Percentiles rank a stretch among this genome's conserved stretches.
phyloP scores from a whole-genome alignment of 1,139 yeast species.

The Candida tunisiensis region DNA sequence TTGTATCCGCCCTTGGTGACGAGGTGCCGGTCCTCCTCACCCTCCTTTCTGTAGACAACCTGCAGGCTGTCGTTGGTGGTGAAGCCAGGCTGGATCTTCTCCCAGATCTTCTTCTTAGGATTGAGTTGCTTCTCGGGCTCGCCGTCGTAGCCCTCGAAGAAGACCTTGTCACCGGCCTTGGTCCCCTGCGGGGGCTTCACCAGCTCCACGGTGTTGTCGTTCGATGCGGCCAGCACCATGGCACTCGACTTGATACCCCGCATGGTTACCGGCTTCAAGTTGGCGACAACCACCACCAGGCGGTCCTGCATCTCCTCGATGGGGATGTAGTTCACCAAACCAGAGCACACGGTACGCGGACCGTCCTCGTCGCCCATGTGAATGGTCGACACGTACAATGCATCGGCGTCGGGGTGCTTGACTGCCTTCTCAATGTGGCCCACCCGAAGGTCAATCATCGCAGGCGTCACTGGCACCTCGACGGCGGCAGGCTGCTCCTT shows the following conservation, averaged over 20 bases:
- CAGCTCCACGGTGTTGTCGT: conserved; percentile 59
- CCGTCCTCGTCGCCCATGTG: conserved; percentile 94
- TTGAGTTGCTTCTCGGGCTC: conserved; percentile 81
- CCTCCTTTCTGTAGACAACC: conserved; percentile 61
- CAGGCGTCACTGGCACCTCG: conserved; percentile 56
- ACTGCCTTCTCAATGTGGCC: conserved; percentile 95
- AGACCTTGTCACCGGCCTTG: conserved; percentile 89
- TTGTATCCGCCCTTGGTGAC: conserved; percentile 61
- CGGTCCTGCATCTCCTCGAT: conserved; percentile 74
- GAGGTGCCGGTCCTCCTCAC: conserved; percentile 63
- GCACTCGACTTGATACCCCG: conserved; percentile 91
- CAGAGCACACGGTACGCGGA: conserved; percentile 97
- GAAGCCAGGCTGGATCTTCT: conserved; percentile 81
- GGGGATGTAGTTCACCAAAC: conserved; percentile 64
- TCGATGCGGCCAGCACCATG: conserved; percentile 92
- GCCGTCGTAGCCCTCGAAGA: conserved; percentile 76
- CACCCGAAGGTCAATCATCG: conserved; percentile 81
- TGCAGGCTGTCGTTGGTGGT: conserved; percentile 61
- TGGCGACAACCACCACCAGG: conserved; percentile 68
- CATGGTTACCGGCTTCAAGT: conserved; percentile 84
- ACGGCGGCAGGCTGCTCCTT: conserved; percentile 28
- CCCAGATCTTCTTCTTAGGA: conserved; percentile 99
- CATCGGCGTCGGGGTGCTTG: conserved; percentile 96
- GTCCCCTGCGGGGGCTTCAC: conserved; percentile 93
- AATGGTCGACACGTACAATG: conserved; percentile 89